Evolutionary conservation across 441 rosid species (phyloP).

Genomic region (Biscutella auriculata): DNA sequence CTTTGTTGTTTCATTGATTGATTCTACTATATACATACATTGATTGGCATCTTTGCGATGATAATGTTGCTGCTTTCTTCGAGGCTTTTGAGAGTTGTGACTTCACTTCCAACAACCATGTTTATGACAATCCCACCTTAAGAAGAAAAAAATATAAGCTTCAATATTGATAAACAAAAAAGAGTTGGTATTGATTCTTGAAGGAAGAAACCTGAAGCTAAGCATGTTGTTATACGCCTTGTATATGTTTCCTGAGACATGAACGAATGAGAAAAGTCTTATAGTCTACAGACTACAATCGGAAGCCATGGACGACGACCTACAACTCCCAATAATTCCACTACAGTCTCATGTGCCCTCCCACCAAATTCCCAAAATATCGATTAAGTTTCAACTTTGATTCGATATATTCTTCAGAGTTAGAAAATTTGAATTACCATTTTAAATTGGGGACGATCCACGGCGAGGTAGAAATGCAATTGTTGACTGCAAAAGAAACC

Average conservation of each 20-base stretch:
- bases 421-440: slow-evolving; percentile 27
- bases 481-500: slow-evolving; percentile 38
- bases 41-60: slow-evolving; percentile 87
- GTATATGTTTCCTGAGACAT: slow-evolving; percentile 61
- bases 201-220: slow-evolving; percentile 60
- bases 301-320: slow-evolving; percentile 65
- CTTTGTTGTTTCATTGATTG: not conserved
- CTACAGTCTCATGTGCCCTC: slow-evolving; percentile 50
- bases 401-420: not conserved
- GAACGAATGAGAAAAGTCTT: not conserved
- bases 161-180: not conserved
- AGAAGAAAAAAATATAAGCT: not conserved
- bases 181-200: not conserved
- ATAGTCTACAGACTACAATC: slow-evolving; percentile 50
- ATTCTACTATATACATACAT: slow-evolving; percentile 35
- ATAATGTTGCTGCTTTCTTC: slow-evolving; percentile 61
- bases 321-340: slow-evolving; percentile 49
- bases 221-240: slow-evolving; percentile 64
- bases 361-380: not conserved
- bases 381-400: not conserved
- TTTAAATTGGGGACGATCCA: slow-evolving; percentile 70
- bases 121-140: slow-evolving; percentile 86
- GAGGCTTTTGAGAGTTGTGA: slow-evolving; percentile 53
- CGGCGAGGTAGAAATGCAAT: slow-evolving; percentile 72
- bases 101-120: slow-evolving; percentile 92